phyloP scores from a whole-genome alignment of 148 eudicot species.

The Vaccinium vitisidaea region DNA sequence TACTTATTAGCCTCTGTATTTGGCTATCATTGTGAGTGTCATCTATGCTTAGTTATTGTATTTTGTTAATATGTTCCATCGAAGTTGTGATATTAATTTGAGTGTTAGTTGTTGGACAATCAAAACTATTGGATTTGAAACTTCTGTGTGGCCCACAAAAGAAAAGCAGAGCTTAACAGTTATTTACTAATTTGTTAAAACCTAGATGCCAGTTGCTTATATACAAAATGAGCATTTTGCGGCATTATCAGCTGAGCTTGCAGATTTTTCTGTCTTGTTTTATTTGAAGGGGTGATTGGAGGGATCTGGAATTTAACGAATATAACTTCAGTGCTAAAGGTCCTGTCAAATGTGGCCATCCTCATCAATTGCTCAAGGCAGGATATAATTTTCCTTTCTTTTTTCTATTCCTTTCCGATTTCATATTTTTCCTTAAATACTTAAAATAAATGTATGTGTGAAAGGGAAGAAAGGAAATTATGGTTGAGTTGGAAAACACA shows the following conservation, averaged over 20 bases:
- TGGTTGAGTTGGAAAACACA: background rate
- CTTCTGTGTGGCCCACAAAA: background rate
- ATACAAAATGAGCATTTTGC: background rate
- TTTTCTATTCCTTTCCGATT: background rate
- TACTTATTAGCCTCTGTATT: background rate
- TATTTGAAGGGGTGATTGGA: slow-evolving; percentile 72
- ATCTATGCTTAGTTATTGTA: background rate
- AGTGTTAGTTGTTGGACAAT: too few relatives aligned
- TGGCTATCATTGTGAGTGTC: background rate
- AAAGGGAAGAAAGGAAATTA: too few relatives aligned
- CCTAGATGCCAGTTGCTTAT: background rate
- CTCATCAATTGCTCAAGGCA: too few relatives aligned
- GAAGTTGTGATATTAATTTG: background rate
- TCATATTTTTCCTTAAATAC: background rate
- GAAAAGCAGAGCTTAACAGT: background rate
- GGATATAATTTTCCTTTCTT: slow-evolving; percentile 15
- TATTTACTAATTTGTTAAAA: background rate
- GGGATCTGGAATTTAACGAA: slow-evolving; percentile 74
- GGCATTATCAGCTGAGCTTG: slow-evolving; percentile 1
- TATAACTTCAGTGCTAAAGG: slow-evolving; percentile 85
- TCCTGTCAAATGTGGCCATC: too few relatives aligned
- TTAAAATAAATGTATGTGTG: background rate
- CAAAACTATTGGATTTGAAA: background rate
- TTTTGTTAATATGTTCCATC: background rate
- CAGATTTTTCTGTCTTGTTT: slow-evolving; percentile 10